phyloP scores from a whole-genome alignment of 2,329 filamentous ascomycete genomes.

The Epichloe coenophiala region DNA sequence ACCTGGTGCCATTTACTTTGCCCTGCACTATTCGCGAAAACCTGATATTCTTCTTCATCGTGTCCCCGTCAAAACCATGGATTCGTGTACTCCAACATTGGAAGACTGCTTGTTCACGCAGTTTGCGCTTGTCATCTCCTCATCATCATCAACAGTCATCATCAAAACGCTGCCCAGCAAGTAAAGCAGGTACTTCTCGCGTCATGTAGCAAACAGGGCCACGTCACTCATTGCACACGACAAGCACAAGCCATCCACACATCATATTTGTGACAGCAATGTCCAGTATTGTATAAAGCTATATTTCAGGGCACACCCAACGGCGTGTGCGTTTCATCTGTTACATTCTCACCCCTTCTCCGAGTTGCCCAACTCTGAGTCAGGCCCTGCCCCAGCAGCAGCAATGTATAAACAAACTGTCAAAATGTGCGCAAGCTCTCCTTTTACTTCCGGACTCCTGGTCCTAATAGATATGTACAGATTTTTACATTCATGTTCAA shows the following conservation, averaged over 20 bases:
- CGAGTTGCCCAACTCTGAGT: background rate
- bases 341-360: background rate
- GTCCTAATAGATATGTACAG: slow-evolving; percentile 9
- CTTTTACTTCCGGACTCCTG: background rate
- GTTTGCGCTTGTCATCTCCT: too few relatives aligned
- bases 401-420: slow-evolving; percentile 1
- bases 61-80: too few relatives aligned
- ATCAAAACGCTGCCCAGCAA: too few relatives aligned
- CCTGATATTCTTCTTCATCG: too few relatives aligned
- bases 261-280: too few relatives aligned
- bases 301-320: background rate
- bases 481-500: slow-evolving; percentile 8
- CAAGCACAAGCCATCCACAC: background rate
- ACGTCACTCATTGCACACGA: background rate
- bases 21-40: too few relatives aligned
- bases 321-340: background rate
- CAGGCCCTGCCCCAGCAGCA: background rate
- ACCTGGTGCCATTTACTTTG: too few relatives aligned
- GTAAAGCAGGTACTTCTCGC: background rate
- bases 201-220: background rate
- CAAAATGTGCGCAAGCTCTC: background rate
- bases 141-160: too few relatives aligned
- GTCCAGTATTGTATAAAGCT: background rate
- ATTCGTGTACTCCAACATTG: too few relatives aligned
- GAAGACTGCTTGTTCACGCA: too few relatives aligned